Conservation (phyloP, 78 protist genomes). For the Diacronema lutheri region DNA sequence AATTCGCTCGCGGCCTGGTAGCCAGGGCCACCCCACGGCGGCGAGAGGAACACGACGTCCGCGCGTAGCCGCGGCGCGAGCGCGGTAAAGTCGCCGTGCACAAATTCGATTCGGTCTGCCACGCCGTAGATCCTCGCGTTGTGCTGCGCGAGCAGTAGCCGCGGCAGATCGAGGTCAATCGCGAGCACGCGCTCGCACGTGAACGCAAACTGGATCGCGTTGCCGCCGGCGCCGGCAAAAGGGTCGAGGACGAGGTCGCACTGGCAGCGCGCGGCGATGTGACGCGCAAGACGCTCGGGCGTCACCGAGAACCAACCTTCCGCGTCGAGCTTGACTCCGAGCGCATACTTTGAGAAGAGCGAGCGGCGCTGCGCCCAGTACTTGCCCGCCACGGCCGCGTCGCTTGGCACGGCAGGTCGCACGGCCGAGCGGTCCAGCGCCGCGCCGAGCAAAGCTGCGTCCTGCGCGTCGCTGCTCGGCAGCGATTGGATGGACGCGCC, state of each 20-base stretch:
- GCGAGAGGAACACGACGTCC: slow-evolving; percentile 61
- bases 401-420: neutral
- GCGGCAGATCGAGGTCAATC: slow-evolving; percentile 25
- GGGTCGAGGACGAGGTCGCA: slow-evolving; percentile 51
- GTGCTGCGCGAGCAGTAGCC: slow-evolving; percentile 8
- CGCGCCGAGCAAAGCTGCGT: too few relatives aligned
- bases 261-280: slow-evolving; percentile 22
- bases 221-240: slow-evolving; percentile 58
- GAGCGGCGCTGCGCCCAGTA: slow-evolving; percentile 29
- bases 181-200: slow-evolving; percentile 41
- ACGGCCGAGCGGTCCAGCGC: neutral
- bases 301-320: slow-evolving; percentile 54
- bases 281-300: slow-evolving; percentile 39
- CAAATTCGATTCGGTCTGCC: slow-evolving; percentile 17
- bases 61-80: slow-evolving; percentile 1
- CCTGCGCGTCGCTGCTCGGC: neutral
- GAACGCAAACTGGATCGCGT: slow-evolving; percentile 54
- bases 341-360: slow-evolving; percentile 15
- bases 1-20: neutral
- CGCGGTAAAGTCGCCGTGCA: slow-evolving; percentile 33
- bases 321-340: slow-evolving; percentile 31
- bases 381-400: neutral
- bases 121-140: slow-evolving; percentile 33
- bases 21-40: slow-evolving; percentile 71
- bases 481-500: neutral